phyloP scores from a whole-genome alignment of 148 eudicot genomes.

The Arbutus unedo region DNA sequence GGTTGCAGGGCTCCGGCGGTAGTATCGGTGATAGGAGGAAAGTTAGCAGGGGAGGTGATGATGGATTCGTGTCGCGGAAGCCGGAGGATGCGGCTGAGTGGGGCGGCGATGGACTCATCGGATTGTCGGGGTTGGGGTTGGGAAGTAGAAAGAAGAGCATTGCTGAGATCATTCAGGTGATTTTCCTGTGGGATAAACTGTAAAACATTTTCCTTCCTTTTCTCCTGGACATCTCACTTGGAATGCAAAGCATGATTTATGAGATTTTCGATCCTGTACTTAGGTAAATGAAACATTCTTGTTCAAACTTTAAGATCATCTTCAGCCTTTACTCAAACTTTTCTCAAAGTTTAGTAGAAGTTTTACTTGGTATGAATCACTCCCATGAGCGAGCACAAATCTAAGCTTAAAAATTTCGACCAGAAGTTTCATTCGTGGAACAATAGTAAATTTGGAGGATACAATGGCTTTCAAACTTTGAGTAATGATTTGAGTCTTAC shows the following conservation, averaged over 20 bases:
- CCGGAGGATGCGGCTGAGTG: constrained; percentile 35
- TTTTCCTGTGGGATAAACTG: background rate
- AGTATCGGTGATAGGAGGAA: constrained; percentile 68
- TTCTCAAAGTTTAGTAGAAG: background rate
- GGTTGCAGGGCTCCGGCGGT: constrained; percentile 41
- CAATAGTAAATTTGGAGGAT: too few species aligned
- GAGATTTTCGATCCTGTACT: too few species aligned
- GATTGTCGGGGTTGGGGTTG: constrained; percentile 74
- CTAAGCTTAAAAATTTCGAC: too few species aligned
- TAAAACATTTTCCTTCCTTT: background rate
- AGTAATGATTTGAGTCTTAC: too few species aligned
- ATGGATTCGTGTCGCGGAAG: constrained; percentile 22
- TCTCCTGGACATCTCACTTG: too few species aligned
- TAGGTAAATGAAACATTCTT: too few species aligned
- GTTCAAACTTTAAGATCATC: background rate
- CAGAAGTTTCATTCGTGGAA: too few species aligned
- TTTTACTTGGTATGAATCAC: background rate
- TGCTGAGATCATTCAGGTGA: constrained; percentile 79
- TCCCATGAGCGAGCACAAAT: background rate
- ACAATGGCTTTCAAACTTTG: too few species aligned
- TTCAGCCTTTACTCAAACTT: background rate
- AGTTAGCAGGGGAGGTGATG: constrained; percentile 16
- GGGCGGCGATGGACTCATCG: constrained; percentile 66
- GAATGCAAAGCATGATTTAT: too few species aligned
- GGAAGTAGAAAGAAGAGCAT: constrained; percentile 72